Evolutionary conservation across 2,329 filamentous ascomycete genomes (phyloP).

Genomic region (Byssochlamys sp.): DNA sequence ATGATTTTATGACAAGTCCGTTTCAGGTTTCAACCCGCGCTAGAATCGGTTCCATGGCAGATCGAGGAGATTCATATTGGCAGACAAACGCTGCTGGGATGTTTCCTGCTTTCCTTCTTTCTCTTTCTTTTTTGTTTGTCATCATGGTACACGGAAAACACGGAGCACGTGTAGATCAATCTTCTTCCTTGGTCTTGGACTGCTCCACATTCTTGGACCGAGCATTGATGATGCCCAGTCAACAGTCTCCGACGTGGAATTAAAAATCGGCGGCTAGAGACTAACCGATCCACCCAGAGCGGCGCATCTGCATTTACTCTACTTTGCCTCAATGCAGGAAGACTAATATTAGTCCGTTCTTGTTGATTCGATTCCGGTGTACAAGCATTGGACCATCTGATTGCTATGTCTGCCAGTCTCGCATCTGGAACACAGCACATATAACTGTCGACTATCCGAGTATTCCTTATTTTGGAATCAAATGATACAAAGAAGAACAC

Average conservation of each 20-base stretch:
- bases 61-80: not conserved
- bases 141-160: not conserved
- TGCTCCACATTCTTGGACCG: not conserved
- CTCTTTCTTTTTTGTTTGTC: not conserved
- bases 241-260: not conserved
- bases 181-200: not conserved
- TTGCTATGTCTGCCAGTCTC: not conserved
- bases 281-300: not conserved
- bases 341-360: not conserved
- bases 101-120: not conserved
- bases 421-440: not conserved
- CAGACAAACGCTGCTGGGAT: not conserved
- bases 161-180: not conserved
- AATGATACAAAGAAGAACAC: not conserved
- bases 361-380: not conserved
- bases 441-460: too few species aligned
- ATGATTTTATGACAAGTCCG: not conserved
- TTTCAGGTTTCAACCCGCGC: not conserved
- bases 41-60: not conserved
- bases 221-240: not conserved
- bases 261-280: not conserved
- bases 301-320: not conserved
- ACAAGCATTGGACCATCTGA: not conserved
- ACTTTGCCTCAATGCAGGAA: not conserved
- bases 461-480: not conserved